Evolutionary conservation across 1,284 basidiomycete genomes (phyloP), one percentile per base, ranked within the genome.

Genomic region (Puccinia horiana): DNA sequence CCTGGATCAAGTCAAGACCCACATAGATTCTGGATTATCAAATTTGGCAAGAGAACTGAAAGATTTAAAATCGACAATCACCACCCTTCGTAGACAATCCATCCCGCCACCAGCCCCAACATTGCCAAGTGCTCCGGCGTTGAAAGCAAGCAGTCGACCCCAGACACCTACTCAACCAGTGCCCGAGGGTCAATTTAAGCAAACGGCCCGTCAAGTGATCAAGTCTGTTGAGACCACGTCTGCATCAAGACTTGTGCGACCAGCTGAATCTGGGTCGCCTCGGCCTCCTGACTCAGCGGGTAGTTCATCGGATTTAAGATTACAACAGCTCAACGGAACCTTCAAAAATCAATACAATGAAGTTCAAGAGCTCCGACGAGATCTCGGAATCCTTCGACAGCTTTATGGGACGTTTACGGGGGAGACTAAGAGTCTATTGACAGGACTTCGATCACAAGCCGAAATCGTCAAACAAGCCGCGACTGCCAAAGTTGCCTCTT

Each of bases 1-100:
- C 18, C 91, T 99, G 77, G 96, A 98, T 87, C 96, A 99, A 87
- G 96, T 99, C 87, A 98, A 97, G 87, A 95, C 97, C 86, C 96
- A 99, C 86, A 95, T 99, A 84, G 96, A 98, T 86, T 86, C 91
- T 3, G 94, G 96, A 84, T 94, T 99, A 82, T 92, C 92, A 0
- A 89, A 89, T 0, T 89, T 99, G n/a, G 91, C 94, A 20, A 92
- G 93, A 84, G 96, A 98, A 84, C 90, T 99, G 86, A 95, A 95
- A 84, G 96, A 98, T 80, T 90, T 99, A 83, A 93, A 92, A 85
- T 88, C 90, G 6, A 89, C 90, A 20, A 90, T 96, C 76, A 87
- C 87, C 42, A 85, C 88, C 69, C 87, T 87, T 88, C 81, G 89
- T 83, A 85, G 90, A 85, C 85, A 89, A 89, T 85, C 90, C 1